A percentile compares a stretch with the other conserved stretches of the same genome.
Conservation (phyloP, 148 eudicot genomes). For the Camellia granthamiana region DNA sequence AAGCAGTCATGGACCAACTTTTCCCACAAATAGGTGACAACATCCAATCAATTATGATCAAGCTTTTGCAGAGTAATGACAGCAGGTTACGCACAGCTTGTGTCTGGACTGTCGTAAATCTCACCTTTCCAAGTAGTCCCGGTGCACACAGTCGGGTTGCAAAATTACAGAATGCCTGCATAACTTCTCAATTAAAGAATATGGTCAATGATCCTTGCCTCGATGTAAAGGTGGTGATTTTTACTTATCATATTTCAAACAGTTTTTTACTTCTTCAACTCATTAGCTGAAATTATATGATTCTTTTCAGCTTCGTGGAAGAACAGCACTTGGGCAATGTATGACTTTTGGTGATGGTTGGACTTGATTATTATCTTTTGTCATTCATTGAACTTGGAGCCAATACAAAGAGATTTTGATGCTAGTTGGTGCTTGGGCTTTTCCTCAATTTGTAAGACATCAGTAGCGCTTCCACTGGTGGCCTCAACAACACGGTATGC, state of each 20-base stretch:
- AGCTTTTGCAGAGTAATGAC: constrained; percentile 62
- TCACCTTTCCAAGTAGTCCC: constrained; percentile 64
- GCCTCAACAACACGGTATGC: constrained; percentile 23
- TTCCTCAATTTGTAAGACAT: constrained; percentile 9
- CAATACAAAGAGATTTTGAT: constrained; percentile 11
- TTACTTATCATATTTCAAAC: neutral
- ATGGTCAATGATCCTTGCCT: constrained; percentile 81
- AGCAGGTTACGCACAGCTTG: constrained; percentile 68
- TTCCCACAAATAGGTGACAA: constrained; percentile 38
- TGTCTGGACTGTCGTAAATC: constrained; percentile 78
- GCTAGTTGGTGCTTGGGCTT: constrained; percentile 13
- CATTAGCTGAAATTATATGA: neutral
- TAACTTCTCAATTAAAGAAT: constrained; percentile 61
- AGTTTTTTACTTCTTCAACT: neutral
- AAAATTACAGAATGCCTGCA: constrained; percentile 60
- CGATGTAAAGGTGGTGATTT: constrained; percentile 92
- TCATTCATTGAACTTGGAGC: neutral
- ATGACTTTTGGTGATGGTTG: constrained; percentile 46
- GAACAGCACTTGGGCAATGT: constrained; percentile 56
- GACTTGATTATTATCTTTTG: constrained; percentile 24
- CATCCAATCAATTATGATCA: constrained; percentile 45
- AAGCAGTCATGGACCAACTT: constrained; percentile 71
- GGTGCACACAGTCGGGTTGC: constrained; percentile 57
- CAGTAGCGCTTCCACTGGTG: constrained; percentile 9
- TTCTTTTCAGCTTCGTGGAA: constrained; percentile 69